phyloP scores from a whole-genome alignment of 164 flowering plant species.

The Magnolia sinica region DNA sequence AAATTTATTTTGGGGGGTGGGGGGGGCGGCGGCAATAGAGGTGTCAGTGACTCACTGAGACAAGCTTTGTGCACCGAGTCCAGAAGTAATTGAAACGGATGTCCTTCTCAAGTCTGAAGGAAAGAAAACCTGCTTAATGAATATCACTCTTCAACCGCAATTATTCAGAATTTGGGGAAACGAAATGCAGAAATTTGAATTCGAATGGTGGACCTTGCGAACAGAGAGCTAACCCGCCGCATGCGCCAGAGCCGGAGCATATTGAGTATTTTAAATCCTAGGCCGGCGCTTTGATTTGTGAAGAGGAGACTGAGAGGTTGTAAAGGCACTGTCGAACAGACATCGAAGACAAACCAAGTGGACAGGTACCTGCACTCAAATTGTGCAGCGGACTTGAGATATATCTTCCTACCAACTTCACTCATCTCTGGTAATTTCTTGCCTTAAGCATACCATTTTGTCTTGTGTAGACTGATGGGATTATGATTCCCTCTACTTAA shows the following conservation, averaged over 20 bases:
- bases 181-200: slow-evolving; percentile 9
- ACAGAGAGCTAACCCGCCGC: slow-evolving; percentile 89
- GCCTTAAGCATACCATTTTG: too few relatives aligned
- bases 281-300: slow-evolving; percentile 42
- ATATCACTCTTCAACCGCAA: slow-evolving; percentile 8
- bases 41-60: slow-evolving; percentile 54
- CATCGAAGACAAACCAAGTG: slow-evolving; percentile 88
- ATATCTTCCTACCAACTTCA: not conserved
- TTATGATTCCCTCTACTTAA: too few relatives aligned
- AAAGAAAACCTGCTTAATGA: slow-evolving; percentile 28
- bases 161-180: slow-evolving; percentile 21
- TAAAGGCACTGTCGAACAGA: slow-evolving; percentile 85
- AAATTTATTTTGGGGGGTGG: too few relatives aligned
- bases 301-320: slow-evolving; percentile 69
- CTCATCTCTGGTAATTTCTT: too few relatives aligned
- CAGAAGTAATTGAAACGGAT: slow-evolving; percentile 95
- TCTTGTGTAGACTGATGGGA: too few relatives aligned
- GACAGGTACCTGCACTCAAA: slow-evolving; percentile 67
- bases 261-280: slow-evolving; percentile 69
- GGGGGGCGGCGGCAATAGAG: too few relatives aligned
- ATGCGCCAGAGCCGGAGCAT: slow-evolving; percentile 99
- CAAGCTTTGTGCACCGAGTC: slow-evolving; percentile 89
- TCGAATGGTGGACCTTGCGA: slow-evolving; percentile 63
- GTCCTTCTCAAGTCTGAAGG: slow-evolving; percentile 91
- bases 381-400: not conserved